Evolutionary conservation across 345 rosid genomes (phyloP).

Genomic region (Populus davidiana): DNA sequence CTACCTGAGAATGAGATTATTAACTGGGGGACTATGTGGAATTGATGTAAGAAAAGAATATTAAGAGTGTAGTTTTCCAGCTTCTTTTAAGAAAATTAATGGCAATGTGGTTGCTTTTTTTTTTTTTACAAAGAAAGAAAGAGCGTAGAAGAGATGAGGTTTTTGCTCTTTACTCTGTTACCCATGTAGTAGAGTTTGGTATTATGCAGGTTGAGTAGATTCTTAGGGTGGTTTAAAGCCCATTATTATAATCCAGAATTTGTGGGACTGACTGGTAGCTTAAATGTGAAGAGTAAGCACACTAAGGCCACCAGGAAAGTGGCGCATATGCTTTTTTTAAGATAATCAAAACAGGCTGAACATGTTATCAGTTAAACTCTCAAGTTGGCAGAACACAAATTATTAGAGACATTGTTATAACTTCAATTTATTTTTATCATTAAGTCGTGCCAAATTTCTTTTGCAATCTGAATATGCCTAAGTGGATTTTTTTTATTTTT

Average conservation of each 20-base stretch:
- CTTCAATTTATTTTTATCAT: too few relatives aligned
- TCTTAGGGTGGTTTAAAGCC: too few relatives aligned
- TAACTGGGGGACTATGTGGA: neutral
- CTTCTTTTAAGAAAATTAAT: too few relatives aligned
- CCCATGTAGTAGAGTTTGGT: too few relatives aligned
- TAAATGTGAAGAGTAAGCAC: neutral
- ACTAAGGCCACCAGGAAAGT: neutral
- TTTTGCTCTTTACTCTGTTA: neutral
- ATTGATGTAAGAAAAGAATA: neutral
- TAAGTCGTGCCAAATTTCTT: neutral
- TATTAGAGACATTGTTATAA: too few relatives aligned
- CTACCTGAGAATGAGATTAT: too few relatives aligned
- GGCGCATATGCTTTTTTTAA: neutral
- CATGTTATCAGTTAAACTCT: too few relatives aligned
- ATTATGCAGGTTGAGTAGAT: too few relatives aligned
- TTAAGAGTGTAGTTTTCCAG: neutral
- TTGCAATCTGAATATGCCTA: neutral
- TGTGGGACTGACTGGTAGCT: neutral
- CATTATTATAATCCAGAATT: neutral
- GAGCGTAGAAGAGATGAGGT: neutral
- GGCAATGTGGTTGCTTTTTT: neutral
- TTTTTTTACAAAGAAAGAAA: neutral
- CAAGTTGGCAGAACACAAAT: too few relatives aligned
- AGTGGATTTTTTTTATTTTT: neutral
- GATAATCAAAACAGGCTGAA: neutral